Base-by-base conservation (phyloP, 2,329 filamentous ascomycete genomes). In the Phyllosticta ampelicida region DNA sequence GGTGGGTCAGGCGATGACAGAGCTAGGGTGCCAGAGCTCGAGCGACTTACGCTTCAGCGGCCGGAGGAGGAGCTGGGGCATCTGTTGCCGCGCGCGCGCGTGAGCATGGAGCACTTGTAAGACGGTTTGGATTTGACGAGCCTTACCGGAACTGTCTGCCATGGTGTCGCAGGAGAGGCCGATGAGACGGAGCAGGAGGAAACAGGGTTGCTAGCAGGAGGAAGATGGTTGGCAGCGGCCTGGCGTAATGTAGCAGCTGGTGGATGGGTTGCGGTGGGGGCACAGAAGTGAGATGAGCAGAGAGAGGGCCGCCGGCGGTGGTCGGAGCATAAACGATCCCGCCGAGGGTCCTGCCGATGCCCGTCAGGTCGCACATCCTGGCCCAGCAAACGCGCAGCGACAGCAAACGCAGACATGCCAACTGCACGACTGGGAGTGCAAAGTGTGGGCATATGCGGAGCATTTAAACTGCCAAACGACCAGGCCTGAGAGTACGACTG, bases 41-140 rank as follows among this genome's bases (percentile, higher is more conserved):
- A 23, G 29, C 55, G 62, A 65, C 74, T 66, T 75, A 77, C 75
- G 70, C 75, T 65, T 73, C 65, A 23, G 75, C 65, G 54, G 72
- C 73, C 54, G 70, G 71, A 16, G 74, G 78, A 61, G 86, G 81
- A 80, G 82, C 86, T 83, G 63, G 54, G 21, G 18, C 57, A 55
- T 65, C 56, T 61, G 61, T 58, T 56, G 52, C 9, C 2, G n/a
- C 28, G n/a, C 53, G n/a, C 53, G 20, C 18, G n/a, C 19, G 36
- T 48, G 54, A 55, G 26, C 18, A 29, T 30, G 53, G n/a, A 16
- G 36, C 36, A 44, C n/a, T 44, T 44, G 13, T 6, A 44, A 44
- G 36, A 44, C n/a, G 36, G 36, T 26, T 26, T 26, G 23, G 23
- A 26, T 4, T 26, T 3, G 36, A n/a, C 36, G n/a, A n/a, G 36